Evolutionary conservation across 345 rosid species (phyloP), one percentile per base, ranked within the genome.

Genomic region (Brassica nigra): DNA sequence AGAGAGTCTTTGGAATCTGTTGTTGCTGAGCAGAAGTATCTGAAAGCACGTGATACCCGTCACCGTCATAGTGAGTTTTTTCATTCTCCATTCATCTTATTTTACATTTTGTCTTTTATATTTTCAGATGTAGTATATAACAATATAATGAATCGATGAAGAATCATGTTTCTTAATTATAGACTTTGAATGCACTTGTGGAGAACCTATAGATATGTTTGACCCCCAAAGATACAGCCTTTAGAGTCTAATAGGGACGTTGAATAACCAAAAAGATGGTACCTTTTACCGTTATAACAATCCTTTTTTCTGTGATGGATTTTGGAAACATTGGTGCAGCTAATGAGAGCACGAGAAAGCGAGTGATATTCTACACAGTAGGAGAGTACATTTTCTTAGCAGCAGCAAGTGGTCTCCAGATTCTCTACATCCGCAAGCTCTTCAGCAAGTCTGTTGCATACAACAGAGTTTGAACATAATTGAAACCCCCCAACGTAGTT

Each of bases 1-100:
- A 88, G 97, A 73, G 99, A 95, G 82, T 91, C 99, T 68, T 79
- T 93, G 88, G 97, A 91, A 63, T 87, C 93, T 79, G 99, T 95
- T 68, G 90, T 90, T 49, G 84, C 93, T n/a, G 99, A 93, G 86
- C 99, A 95, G 85, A 95, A 90, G 83, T 95, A 88, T 83, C 83
- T 95, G 85, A 95, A 89, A 85, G 97, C 98, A 8, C 97, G 98
- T 59, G 97, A 95, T 81, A 68, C 90, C 59, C 89, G 99, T 20
- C 99, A 95, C 78, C 95, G 97, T 37, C 92, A 87, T 36, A 93
- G 98, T 95, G 83, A 89, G 94, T 76, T 54, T 75, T 16, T 69
- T 0, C 27, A 23, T 12, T 52, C 69, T 78, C 30, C 29, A 23
- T 78, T 69, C 44, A 7, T 57, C 11, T 30, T 30, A 5, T 36